A percentile compares a stretch with the other conserved stretches of the same genome.
These are phyloP conservation scores for Teratosphaeria destructans DNA, from an alignment of 2,329 filamentous ascomycete genomes.

Conservation along the genomic window DNA sequence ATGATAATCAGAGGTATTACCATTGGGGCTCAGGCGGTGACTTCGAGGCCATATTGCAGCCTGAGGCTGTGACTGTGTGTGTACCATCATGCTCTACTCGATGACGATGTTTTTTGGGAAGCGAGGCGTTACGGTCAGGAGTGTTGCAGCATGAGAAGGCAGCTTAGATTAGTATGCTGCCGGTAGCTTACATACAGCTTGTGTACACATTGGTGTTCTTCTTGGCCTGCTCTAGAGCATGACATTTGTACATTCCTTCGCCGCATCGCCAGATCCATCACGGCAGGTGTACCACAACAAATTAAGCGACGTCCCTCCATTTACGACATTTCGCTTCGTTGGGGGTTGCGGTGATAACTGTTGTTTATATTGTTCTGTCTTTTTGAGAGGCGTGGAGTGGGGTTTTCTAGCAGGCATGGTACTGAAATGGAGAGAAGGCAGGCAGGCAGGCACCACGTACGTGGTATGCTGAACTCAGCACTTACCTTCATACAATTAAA, in stretches of 20 bases:
- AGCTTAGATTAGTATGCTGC: background rate
- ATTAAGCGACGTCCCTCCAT: background rate
- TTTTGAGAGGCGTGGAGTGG: too few relatives aligned
- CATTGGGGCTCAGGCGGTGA: background rate
- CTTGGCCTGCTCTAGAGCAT: background rate
- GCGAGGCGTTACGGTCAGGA: conserved; percentile 1
- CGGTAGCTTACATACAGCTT: background rate
- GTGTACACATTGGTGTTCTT: background rate
- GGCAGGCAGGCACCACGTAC: too few relatives aligned
- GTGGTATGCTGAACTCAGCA: too few relatives aligned
- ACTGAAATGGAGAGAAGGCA: too few relatives aligned
- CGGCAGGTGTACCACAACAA: too few relatives aligned
- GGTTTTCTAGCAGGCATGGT: too few relatives aligned
- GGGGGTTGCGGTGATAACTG: too few relatives aligned
- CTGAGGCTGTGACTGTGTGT: background rate
- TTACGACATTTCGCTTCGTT: background rate
- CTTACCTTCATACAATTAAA: too few relatives aligned
- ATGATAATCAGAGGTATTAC: background rate
- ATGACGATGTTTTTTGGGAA: background rate
- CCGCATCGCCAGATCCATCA: too few relatives aligned
- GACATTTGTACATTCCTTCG: too few relatives aligned
- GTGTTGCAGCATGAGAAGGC: background rate
- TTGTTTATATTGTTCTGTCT: too few relatives aligned
- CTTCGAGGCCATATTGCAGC: background rate
- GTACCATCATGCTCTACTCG: background rate